phyloP scores from a whole-genome alignment of 345 rosid genomes.

The Nasturtium officinale region DNA sequence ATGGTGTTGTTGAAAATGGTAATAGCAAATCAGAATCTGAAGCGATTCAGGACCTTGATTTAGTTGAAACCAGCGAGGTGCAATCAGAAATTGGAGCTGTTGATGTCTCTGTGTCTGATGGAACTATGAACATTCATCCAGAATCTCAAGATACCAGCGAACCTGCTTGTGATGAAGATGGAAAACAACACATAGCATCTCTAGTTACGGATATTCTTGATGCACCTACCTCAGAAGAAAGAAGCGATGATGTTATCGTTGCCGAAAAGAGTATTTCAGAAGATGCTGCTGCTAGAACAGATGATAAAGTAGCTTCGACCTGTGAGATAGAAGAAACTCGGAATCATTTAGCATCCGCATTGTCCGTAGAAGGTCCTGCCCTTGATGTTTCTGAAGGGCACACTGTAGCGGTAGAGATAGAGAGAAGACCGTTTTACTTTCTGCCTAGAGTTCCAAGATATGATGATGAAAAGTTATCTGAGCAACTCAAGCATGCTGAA shows the following conservation, averaged over 20 bases:
- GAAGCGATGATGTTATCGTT: neutral
- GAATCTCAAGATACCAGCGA: slow-evolving; percentile 33
- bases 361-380: slow-evolving; percentile 21
- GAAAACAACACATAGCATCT: slow-evolving; percentile 31
- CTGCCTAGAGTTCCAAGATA: slow-evolving; percentile 67
- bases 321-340: neutral
- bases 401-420: slow-evolving; percentile 46
- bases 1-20: slow-evolving; percentile 34
- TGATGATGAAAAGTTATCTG: slow-evolving; percentile 55
- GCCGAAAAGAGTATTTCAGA: slow-evolving; percentile 7
- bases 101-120: slow-evolving; percentile 31
- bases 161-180: slow-evolving; percentile 34
- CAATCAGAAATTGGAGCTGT: slow-evolving; percentile 40
- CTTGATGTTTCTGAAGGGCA: slow-evolving; percentile 50
- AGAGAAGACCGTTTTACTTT: slow-evolving; percentile 55
- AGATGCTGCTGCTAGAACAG: slow-evolving; percentile 27
- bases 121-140: slow-evolving; percentile 25
- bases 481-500: slow-evolving; percentile 60
- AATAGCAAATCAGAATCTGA: slow-evolving; percentile 28
- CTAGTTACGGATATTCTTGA: slow-evolving; percentile 36
- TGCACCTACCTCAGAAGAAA: slow-evolving; percentile 42
- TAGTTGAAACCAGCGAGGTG: slow-evolving; percentile 33
- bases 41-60: slow-evolving; percentile 22
- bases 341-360: neutral
- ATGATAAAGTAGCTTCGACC: slow-evolving; percentile 29